A percentile compares a stretch with the other conserved stretches of the same genome.
Evolutionary conservation across 495 filamentous ascomycete species (phyloP).

Genomic region (Chaetomium tenue): DNA sequence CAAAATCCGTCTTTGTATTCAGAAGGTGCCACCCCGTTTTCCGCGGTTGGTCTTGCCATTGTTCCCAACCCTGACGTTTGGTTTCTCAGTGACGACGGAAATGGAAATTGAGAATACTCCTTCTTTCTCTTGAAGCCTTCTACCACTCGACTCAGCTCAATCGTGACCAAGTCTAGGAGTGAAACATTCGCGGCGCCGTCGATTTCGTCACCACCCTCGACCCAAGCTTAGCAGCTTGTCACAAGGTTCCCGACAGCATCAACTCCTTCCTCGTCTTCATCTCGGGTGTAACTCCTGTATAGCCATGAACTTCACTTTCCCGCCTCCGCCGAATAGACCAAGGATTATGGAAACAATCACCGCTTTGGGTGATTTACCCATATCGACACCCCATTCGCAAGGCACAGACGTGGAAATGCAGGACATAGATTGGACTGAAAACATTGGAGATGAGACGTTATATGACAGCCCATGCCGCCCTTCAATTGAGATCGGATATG

Average conservation of each 20-base stretch:
- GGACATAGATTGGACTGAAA: neutral
- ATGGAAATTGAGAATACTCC: slow-evolving; percentile 5
- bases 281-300: too few species aligned
- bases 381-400: neutral
- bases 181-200: neutral
- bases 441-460: neutral
- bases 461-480: neutral
- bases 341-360: slow-evolving; percentile 5
- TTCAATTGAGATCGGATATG: neutral
- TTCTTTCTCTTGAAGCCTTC: neutral
- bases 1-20: slow-evolving; percentile 8
- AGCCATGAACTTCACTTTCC: neutral
- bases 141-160: neutral
- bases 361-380: neutral
- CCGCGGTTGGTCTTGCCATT: slow-evolving; percentile 6
- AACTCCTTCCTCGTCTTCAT: neutral
- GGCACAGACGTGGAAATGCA: neutral
- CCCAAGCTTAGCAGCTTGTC: neutral
- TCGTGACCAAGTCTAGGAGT: neutral
- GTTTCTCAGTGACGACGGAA: slow-evolving; percentile 1
- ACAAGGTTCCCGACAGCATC: neutral
- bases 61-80: neutral
- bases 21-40: slow-evolving; percentile 10
- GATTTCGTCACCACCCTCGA: neutral
- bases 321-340: neutral